These are phyloP conservation scores for Insectozyma bohioensis DNA, from an alignment of 1,139 yeast genomes.

Conservation along the genomic window DNA sequence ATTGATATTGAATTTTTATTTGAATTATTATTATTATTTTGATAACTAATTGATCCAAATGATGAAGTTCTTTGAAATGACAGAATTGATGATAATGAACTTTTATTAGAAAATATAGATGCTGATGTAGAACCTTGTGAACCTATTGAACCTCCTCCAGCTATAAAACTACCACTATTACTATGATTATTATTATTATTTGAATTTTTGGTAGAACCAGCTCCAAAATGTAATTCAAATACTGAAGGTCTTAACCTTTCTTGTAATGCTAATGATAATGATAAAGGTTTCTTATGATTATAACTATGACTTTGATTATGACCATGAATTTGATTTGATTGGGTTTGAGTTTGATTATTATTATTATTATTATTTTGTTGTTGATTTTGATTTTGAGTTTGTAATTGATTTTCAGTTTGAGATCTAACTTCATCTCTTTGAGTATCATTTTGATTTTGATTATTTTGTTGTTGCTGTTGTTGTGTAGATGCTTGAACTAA, in stretches of 20 bases:
- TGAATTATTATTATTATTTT: background rate
- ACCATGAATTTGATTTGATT: too few species aligned
- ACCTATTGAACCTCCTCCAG: slow-evolving; percentile 26
- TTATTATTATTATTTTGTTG: too few species aligned
- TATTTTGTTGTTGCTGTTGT: slow-evolving; percentile 2
- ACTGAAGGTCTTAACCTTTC: slow-evolving; percentile 45
- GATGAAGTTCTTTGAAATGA: slow-evolving; percentile 29
- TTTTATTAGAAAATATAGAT: slow-evolving; percentile 37
- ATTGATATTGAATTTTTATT: slow-evolving; percentile 22
- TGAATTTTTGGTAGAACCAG: slow-evolving; percentile 4
- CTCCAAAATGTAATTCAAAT: slow-evolving; percentile 35
- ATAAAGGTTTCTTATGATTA: slow-evolving; percentile 24
- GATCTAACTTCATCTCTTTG: too few species aligned
- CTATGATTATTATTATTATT: background rate
- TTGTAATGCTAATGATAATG: slow-evolving; percentile 21
- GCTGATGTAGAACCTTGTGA: slow-evolving; percentile 30
- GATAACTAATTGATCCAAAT: slow-evolving; percentile 19
- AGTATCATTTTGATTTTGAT: too few species aligned
- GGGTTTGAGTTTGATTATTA: too few species aligned
- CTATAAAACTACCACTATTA: background rate
- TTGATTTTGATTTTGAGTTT: too few species aligned
- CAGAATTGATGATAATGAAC: slow-evolving; percentile 32
- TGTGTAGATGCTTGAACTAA: background rate
- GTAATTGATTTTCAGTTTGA: too few species aligned
- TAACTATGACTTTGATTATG: too few species aligned